phyloP scores from a whole-genome alignment of 345 rosid genomes.

The Excoecaria agallocha region DNA sequence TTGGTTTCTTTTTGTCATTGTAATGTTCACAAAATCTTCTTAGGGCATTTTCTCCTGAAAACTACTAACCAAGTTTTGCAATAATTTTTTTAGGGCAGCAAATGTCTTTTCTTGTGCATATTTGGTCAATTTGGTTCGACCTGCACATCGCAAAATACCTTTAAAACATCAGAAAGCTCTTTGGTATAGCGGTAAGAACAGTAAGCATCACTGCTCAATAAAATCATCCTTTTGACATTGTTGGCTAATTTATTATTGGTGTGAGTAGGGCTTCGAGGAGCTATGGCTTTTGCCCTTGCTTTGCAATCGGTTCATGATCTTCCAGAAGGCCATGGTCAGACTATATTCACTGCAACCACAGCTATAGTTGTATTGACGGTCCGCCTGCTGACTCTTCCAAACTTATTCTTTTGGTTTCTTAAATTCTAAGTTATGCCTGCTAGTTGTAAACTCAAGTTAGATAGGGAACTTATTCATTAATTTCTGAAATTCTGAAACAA shows the following conservation, averaged over 20 bases:
- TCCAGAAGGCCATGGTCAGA: conserved; percentile 98
- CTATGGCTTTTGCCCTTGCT: conserved; percentile 99
- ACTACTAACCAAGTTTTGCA: conserved; percentile 28
- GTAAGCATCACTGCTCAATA: neutral
- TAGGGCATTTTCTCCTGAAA: conserved; percentile 5
- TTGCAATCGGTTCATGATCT: conserved; percentile 96
- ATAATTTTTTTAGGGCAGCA: conserved; percentile 62
- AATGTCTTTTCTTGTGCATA: conserved; percentile 94
- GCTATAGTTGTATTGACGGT: conserved; percentile 96
- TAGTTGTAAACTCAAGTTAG: neutral
- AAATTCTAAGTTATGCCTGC: no score
- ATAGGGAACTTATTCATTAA: neutral
- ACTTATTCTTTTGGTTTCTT: neutral
- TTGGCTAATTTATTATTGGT: neutral
- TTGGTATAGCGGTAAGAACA: conserved; percentile 92
- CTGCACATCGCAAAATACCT: conserved; percentile 76
- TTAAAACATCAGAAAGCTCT: conserved; percentile 92
- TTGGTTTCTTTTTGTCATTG: conserved; percentile 3
- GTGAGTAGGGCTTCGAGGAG: conserved; percentile 37
- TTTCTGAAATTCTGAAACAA: conserved; percentile 16
- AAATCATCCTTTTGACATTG: neutral
- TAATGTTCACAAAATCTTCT: conserved; percentile 1
- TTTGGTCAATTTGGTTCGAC: conserved; percentile 84
- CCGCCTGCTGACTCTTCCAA: conserved; percentile 23
- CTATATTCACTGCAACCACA: conserved; percentile 95